phyloP scores from a whole-genome alignment of 129 eudicot genomes.

The Erigeron canadensis region DNA sequence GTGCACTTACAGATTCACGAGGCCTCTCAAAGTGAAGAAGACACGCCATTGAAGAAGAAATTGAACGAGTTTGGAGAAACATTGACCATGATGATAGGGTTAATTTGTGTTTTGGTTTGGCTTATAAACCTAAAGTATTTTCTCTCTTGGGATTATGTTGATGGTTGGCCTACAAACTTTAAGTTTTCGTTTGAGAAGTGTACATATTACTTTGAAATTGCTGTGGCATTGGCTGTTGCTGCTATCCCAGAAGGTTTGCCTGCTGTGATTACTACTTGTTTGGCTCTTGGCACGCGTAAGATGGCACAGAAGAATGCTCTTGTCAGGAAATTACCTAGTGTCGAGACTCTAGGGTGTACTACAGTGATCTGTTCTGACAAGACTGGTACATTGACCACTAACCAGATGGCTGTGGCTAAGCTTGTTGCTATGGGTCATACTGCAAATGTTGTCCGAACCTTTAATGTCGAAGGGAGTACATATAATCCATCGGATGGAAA shows the following conservation, averaged over 20 bases:
- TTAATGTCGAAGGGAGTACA: conserved; percentile 81
- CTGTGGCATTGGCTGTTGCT: conserved; percentile 91
- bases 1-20: conserved; percentile 90
- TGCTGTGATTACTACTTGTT: conserved; percentile 91
- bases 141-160: conserved; percentile 71
- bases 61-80: conserved; percentile 89
- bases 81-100: conserved; percentile 68
- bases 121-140: conserved; percentile 77
- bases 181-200: conserved; percentile 89
- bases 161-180: conserved; percentile 84
- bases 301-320: conserved; percentile 95
- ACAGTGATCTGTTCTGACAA: conserved; percentile 93
- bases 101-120: conserved; percentile 85
- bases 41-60: conserved; percentile 84
- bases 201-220: conserved; percentile 88
- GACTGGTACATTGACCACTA: conserved; percentile 85
- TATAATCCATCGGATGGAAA: conserved; percentile 84
- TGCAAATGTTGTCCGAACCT: conserved; percentile 37
- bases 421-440: conserved; percentile 77
- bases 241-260: conserved; percentile 96
- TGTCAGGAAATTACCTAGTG: conserved; percentile 91
- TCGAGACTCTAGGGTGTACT: conserved; percentile 94
- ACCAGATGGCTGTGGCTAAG: conserved; percentile 89
- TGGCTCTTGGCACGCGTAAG: conserved; percentile 88
- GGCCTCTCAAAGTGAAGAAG: conserved; percentile 68